Evolutionary conservation across 106 monocot genomes (phyloP).

Genomic region (Allium cepa): DNA sequence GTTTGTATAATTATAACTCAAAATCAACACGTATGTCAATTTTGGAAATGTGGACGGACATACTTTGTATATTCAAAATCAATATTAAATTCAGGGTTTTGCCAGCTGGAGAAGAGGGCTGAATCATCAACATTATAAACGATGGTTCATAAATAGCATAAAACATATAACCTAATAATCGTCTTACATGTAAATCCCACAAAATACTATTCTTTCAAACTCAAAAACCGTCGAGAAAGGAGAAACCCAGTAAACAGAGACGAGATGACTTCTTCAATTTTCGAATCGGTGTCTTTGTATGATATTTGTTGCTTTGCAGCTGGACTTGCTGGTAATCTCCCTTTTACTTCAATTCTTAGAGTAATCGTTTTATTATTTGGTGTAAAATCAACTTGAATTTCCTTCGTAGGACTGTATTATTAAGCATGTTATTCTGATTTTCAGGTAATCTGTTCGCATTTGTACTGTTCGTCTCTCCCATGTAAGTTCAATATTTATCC

Average conservation of each 20-base stretch:
- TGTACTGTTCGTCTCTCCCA: conserved; percentile 81
- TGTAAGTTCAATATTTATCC: conserved; percentile 36
- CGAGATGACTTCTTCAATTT: background rate
- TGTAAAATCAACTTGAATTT: background rate
- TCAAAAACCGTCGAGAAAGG: background rate
- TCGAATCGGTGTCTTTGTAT: conserved; percentile 2
- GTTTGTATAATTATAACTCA: no score
- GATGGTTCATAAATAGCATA: no score
- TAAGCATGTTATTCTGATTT: conserved; percentile 3
- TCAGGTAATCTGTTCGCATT: conserved; percentile 91
- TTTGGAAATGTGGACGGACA: no score
- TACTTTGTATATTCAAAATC: no score
- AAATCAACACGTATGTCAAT: no score
- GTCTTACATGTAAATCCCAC: no score
- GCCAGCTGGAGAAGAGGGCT: no score
- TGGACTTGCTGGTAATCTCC: conserved; percentile 30
- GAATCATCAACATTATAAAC: no score
- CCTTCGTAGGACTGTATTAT: background rate
- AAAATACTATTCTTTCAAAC: background rate
- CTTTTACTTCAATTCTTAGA: background rate
- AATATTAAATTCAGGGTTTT: no score
- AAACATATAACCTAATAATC: no score
- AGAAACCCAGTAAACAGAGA: background rate
- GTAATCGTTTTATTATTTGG: conserved; percentile 1
- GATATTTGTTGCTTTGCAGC: conserved; percentile 26